phyloP scores from a whole-genome alignment of 495 filamentous ascomycete genomes.

The Xylaria palmicola region DNA sequence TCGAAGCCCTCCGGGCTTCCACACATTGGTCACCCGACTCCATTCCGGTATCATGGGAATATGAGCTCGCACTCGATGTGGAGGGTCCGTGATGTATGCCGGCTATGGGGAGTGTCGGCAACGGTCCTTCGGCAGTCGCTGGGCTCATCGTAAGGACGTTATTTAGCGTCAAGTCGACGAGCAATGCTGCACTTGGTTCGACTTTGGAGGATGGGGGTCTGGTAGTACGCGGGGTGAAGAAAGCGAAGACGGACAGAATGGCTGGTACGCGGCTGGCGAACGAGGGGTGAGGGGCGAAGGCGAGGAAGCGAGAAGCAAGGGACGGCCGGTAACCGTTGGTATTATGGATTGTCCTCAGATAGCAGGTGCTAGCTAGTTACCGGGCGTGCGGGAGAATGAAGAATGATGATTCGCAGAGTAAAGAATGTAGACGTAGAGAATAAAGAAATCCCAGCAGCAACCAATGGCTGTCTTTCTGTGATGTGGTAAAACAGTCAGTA shows the following conservation, averaged over 20 bases:
- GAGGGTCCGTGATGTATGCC: constrained; percentile 19
- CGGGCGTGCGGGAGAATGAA: constrained; percentile 12
- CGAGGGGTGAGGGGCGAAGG: too few species aligned
- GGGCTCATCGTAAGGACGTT: constrained; percentile 14
- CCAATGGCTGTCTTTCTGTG: background rate
- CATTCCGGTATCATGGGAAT: constrained; percentile 27
- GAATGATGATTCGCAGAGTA: constrained; percentile 21
- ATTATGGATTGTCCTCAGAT: background rate
- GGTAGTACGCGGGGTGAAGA: background rate
- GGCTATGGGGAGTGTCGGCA: constrained; percentile 13
- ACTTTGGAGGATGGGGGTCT: background rate
- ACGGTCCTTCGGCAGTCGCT: constrained; percentile 17
- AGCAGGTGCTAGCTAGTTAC: background rate
- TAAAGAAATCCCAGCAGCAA: background rate
- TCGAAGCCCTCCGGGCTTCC: constrained; percentile 15
- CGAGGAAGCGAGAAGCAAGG: background rate
- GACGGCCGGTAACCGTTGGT: background rate
- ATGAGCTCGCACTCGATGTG: constrained; percentile 23
- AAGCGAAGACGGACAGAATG: background rate
- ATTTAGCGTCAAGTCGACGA: background rate
- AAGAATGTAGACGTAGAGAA: constrained; percentile 15
- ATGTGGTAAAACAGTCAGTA: constrained; percentile 2
- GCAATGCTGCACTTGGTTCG: background rate
- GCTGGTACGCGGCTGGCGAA: background rate
- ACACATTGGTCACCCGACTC: constrained; percentile 20